A percentile compares a stretch with the other conserved stretches of the same genome.
phyloP scores from a whole-genome alignment of 352 stramenopile species.

The Phytophthora hibernalis region DNA sequence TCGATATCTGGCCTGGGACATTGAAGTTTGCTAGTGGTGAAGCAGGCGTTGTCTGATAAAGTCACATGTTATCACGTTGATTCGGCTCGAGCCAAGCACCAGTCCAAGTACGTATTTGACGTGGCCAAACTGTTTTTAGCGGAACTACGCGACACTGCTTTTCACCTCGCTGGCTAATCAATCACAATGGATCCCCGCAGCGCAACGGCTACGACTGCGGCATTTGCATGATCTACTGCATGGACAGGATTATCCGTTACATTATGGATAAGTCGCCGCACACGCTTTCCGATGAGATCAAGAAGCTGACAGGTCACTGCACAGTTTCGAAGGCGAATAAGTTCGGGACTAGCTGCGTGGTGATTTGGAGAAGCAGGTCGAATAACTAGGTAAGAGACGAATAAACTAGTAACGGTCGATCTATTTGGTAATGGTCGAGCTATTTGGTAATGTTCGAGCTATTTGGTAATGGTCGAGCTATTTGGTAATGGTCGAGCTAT shows the following conservation, averaged over 20 bases:
- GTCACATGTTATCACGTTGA: background rate
- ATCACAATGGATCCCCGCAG: background rate
- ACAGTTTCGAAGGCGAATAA: background rate
- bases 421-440: background rate
- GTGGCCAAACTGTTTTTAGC: background rate
- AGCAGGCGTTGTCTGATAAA: background rate
- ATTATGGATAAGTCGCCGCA: background rate
- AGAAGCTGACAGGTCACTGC: background rate
- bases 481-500: too few relatives aligned
- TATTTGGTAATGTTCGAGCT: background rate
- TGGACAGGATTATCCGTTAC: background rate
- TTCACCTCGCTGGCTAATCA: background rate
- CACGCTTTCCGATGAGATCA: background rate
- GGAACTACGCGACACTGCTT: background rate
- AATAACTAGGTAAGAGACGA: background rate
- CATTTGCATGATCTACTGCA: background rate
- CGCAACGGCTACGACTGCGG: background rate
- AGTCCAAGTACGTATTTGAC: background rate
- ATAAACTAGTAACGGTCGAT: too few relatives aligned
- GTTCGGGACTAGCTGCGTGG: background rate
- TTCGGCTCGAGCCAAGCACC: background rate
- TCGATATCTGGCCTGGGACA: background rate
- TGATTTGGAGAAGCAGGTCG: background rate
- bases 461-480: background rate
- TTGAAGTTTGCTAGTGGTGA: background rate